These are phyloP conservation scores for Talaromyces sp. DNA, from an alignment of 2,329 filamentous ascomycete genomes.

Conservation along the genomic window DNA sequence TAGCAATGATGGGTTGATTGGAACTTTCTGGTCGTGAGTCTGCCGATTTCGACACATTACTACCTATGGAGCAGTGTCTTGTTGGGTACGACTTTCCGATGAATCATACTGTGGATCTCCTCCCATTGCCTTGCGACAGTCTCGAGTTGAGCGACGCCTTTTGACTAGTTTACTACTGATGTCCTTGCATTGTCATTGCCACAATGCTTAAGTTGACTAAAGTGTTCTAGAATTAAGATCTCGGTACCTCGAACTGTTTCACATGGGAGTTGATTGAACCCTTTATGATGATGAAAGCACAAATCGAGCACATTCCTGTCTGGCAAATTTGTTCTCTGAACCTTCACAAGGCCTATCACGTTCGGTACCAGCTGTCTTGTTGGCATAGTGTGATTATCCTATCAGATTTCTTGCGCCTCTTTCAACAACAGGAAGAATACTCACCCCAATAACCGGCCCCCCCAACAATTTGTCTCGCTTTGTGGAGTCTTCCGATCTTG, in stretches of 20 bases:
- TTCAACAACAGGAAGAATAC: neutral
- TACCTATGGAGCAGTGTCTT: neutral
- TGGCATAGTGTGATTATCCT: neutral
- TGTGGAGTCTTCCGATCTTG: neutral
- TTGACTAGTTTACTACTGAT: neutral
- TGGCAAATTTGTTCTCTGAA: neutral
- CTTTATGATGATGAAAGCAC: neutral
- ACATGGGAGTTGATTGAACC: neutral
- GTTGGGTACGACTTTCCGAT: neutral
- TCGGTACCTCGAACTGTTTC: neutral
- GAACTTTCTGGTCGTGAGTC: neutral
- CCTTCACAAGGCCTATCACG: neutral
- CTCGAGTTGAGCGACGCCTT: neutral
- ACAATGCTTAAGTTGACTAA: neutral
- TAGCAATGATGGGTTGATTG: neutral
- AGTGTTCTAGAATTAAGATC: neutral
- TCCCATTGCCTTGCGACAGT: neutral
- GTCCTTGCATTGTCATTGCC: neutral
- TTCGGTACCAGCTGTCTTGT: neutral
- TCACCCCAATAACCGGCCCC: neutral
- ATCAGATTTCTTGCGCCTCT: neutral
- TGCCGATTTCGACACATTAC: neutral
- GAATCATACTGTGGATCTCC: neutral
- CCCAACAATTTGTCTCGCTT: neutral
- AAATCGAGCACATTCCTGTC: neutral